Evolutionary conservation across 1,139 yeast species (phyloP).

Genomic region (Protomyces macrosporus): DNA sequence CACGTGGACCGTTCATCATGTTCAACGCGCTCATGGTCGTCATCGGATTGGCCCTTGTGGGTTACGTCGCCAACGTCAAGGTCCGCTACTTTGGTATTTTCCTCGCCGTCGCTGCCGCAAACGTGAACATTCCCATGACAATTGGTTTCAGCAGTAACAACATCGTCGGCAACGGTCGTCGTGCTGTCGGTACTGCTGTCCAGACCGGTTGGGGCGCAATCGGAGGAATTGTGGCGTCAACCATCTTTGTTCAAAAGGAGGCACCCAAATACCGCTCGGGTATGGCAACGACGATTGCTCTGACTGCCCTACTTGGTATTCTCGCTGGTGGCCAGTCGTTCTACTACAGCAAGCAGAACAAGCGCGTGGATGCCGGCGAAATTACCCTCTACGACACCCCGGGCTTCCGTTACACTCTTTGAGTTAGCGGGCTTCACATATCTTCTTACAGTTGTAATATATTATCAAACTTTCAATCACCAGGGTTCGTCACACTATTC

Average conservation of each 20-base stretch:
- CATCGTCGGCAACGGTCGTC: conserved; percentile 21
- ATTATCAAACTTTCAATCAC: too few relatives aligned
- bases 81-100: conserved; percentile 61
- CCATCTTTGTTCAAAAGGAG: conserved; percentile 18
- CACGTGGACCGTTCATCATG: conserved; percentile 51
- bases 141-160: conserved; percentile 49
- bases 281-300: conserved; percentile 10
- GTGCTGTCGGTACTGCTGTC: conserved; percentile 25
- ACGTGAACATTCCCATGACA: conserved; percentile 54
- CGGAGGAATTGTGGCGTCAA: conserved; percentile 24
- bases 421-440: not conserved
- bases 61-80: conserved; percentile 50
- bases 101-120: conserved; percentile 52
- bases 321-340: conserved; percentile 12
- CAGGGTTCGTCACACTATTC: too few relatives aligned
- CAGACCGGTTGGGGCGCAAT: conserved; percentile 25
- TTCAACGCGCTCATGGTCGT: conserved; percentile 45
- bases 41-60: conserved; percentile 47
- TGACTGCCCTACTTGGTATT: conserved; percentile 10
- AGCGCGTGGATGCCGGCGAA: conserved; percentile 15
- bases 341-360: conserved; percentile 12
- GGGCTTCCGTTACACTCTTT: conserved; percentile 24
- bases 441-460: not conserved
- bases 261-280: conserved; percentile 22
- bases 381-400: conserved; percentile 21